These are phyloP conservation scores for Pulicaria dysenterica DNA, from an alignment of 129 eudicot species.

Conservation along the genomic window DNA sequence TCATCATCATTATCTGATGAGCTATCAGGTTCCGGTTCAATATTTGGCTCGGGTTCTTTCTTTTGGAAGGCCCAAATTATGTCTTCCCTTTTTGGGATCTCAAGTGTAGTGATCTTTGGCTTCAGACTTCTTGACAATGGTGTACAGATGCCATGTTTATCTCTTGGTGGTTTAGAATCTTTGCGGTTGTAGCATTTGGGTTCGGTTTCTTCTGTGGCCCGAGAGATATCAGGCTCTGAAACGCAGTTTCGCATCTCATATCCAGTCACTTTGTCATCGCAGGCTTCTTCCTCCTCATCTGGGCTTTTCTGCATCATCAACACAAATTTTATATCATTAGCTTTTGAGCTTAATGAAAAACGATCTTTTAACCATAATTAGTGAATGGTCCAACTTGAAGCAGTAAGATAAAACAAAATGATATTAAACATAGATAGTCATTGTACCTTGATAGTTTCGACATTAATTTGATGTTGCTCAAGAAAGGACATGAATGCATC, in stretches of 20 bases:
- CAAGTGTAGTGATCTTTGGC: constrained; percentile 45
- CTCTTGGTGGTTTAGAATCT: constrained; percentile 22
- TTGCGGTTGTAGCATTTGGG: constrained; percentile 23
- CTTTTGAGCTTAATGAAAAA: neutral
- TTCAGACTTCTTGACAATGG: constrained; percentile 20
- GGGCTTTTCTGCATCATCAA: constrained; percentile 55
- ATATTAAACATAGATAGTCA: neutral
- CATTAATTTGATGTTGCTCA: constrained; percentile 55
- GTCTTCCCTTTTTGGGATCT: constrained; percentile 58
- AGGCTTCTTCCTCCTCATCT: constrained; percentile 43
- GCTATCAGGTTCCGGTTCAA: constrained; percentile 19
- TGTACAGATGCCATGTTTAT: no score
- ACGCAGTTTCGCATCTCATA: constrained; percentile 41
- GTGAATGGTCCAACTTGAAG: no score
- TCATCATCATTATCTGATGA: constrained; percentile 53
- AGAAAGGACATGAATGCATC: constrained; percentile 73
- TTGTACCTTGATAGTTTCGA: constrained; percentile 62
- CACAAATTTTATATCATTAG: neutral
- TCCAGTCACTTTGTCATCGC: constrained; percentile 23
- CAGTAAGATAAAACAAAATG: neutral
- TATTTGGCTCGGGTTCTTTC: constrained; percentile 27
- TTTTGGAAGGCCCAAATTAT: constrained; percentile 45
- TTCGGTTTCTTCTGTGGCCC: constrained; percentile 32
- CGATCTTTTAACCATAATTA: no score
- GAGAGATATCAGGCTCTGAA: constrained; percentile 45